These are phyloP conservation scores for Roridomyces roridus DNA, from an alignment of 768 basidiomycete genomes.

Conservation along the genomic window DNA sequence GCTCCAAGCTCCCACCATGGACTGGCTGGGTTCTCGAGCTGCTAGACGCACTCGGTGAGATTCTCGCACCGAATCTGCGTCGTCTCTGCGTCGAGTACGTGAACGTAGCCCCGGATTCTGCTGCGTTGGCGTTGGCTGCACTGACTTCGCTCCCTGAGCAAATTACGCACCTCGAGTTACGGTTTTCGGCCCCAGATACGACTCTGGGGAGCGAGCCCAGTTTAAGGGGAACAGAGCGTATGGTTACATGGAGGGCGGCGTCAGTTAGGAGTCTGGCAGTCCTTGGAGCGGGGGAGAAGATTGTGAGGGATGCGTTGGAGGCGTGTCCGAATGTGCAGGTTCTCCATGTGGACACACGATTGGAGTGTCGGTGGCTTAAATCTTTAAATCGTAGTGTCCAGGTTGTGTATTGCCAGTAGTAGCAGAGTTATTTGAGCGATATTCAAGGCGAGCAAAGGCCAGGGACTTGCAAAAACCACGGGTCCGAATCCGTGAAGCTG, in stretches of 20 bases:
- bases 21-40: conserved; percentile 29
- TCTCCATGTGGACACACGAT: not conserved
- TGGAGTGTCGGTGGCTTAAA: too few species aligned
- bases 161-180: conserved; percentile 38
- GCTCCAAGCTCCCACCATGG: conserved; percentile 1
- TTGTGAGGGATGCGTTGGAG: not conserved
- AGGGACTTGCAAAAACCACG: too few species aligned
- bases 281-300: conserved; percentile 4
- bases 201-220: too few species aligned
- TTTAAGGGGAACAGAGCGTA: not conserved
- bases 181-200: conserved; percentile 35
- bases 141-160: conserved; percentile 38
- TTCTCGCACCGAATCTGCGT: conserved; percentile 37
- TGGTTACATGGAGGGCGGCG: not conserved
- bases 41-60: conserved; percentile 32
- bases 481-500: too few species aligned
- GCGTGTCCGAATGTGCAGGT: conserved; percentile 2
- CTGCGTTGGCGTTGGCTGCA: conserved; percentile 29
- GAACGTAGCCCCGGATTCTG: conserved; percentile 38
- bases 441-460: too few species aligned
- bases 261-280: not conserved
- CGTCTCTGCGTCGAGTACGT: conserved; percentile 37
- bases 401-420: too few species aligned
- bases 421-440: too few species aligned
- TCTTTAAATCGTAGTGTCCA: too few species aligned